A percentile compares a stretch with the other conserved stretches of the same genome.
Evolutionary conservation across 2,329 filamentous ascomycete genomes (phyloP).

Genomic region (Simplicillium aogashimaense): DNA sequence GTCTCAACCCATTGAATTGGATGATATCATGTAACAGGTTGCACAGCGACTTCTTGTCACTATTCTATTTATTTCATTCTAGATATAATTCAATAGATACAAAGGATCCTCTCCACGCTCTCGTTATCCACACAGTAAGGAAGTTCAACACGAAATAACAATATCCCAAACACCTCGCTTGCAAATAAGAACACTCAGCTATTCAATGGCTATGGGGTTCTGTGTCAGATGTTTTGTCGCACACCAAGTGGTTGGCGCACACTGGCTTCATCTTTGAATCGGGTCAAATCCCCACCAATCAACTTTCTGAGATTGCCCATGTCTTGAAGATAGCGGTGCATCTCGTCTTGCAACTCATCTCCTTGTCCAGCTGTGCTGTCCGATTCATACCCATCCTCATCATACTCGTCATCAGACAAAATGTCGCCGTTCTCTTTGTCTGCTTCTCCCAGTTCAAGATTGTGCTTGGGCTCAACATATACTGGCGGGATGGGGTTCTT

Average conservation of each 20-base stretch:
- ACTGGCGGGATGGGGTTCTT: slow-evolving; percentile 80
- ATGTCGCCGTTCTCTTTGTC: slow-evolving; percentile 27
- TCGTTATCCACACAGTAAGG: too few species aligned
- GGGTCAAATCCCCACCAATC: slow-evolving; percentile 68
- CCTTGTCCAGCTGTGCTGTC: slow-evolving; percentile 37
- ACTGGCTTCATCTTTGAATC: slow-evolving; percentile 53
- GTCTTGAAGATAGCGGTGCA: slow-evolving; percentile 76
- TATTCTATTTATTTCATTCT: too few species aligned
- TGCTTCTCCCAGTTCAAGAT: slow-evolving; percentile 16
- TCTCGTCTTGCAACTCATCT: slow-evolving; percentile 69
- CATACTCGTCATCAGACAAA: slow-evolving; percentile 45
- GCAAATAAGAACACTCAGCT: slow-evolving; percentile 1
- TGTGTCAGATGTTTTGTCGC: slow-evolving; percentile 26
- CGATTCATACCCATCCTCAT: slow-evolving; percentile 45
- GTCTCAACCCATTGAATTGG: too few species aligned
- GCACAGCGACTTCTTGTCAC: too few species aligned
- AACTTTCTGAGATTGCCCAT: slow-evolving; percentile 53
- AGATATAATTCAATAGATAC: too few species aligned
- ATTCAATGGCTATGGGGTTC: neutral
- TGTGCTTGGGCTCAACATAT: slow-evolving; percentile 18
- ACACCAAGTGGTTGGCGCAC: slow-evolving; percentile 40
- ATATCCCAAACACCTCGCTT: slow-evolving; percentile 19
- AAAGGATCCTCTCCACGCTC: too few species aligned
- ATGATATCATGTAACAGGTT: too few species aligned
- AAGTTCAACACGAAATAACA: neutral